Base-by-base conservation (phyloP, 2,329 filamentous ascomycete genomes). In the Elsinoe batatas region DNA sequence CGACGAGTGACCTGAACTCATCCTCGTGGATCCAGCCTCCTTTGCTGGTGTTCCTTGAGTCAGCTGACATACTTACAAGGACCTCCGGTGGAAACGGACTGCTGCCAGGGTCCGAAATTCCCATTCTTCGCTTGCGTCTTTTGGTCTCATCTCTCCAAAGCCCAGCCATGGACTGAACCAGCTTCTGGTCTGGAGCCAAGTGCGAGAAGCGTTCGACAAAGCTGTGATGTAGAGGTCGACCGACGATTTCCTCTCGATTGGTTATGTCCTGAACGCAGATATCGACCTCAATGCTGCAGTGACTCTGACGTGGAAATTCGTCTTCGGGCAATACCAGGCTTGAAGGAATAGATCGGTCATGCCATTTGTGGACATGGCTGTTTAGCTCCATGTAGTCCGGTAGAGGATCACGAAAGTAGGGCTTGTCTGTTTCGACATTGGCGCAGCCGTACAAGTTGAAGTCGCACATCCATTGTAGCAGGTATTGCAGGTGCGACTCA, bases 381-480 rank as follows among this genome's bases (percentile, higher is more conserved):
- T 79, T 77, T n/a, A 82, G 73, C 18, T 84, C 78, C n/a, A 83
- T 74, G 63, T 81, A 82, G 7, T 79, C 73, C 0, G 91, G 91
- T 1, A 96, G 75, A 0, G 90, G 90, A 2, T 76, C 76, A 55
- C 93, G 82, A 65, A 95, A 96, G 26, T 73, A 77, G 1, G 84
- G 81, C 60, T 82, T 87, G 8, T 75, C 75, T 50, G 83, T 85
- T 57, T 91, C 81, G 61, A 97, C 82, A 64, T 91, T 94, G 56
- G 83, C 85, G 67, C 93, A 98, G 5, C 94, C 94, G 68, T 95
- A 97, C 61, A 98, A 75, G 67, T 96, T 98, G 75, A 94, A 98
- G 69, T 98, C 94, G 61, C 85, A 87, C 93, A 98, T 97, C 81
- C 94, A 98, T 71, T 98, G 94, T 8, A 93, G 77, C 7, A 96